Evolutionary conservation across 1,284 basidiomycete species (phyloP).

Genomic region (Cutaneotrichosporon mucoides): DNA sequence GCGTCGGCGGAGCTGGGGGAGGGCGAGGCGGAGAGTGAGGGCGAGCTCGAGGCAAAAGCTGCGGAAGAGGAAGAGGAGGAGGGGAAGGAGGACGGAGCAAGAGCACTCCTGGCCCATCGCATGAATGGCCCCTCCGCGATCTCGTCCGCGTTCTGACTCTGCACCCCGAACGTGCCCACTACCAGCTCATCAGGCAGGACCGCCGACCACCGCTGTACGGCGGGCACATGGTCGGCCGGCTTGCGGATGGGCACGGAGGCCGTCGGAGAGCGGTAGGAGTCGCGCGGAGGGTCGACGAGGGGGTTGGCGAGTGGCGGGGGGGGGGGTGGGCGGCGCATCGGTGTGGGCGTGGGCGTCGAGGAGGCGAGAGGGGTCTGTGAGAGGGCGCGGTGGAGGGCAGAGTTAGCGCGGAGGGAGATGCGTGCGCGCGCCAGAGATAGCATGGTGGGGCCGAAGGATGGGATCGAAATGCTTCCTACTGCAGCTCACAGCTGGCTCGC

Average conservation of each 20-base stretch:
- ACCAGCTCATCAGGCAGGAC: background rate
- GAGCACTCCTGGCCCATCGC: background rate
- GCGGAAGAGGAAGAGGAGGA: too few species aligned
- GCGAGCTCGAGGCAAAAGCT: too few species aligned
- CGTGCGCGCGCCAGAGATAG: too few species aligned
- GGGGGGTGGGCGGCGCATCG: background rate
- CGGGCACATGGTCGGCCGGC: background rate
- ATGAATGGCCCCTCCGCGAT: background rate
- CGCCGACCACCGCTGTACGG: slow-evolving; percentile 12
- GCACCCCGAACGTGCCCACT: slow-evolving; percentile 5
- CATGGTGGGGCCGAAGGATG: too few species aligned
- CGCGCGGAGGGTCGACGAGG: background rate
- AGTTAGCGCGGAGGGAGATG: too few species aligned
- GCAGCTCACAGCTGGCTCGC: too few species aligned
- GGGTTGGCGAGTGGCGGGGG: background rate
- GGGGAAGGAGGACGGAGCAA: too few species aligned
- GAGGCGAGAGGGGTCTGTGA: too few species aligned
- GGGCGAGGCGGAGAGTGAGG: too few species aligned
- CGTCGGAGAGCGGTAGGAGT: background rate
- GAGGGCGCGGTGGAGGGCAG: too few species aligned
- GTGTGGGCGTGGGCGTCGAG: too few species aligned
- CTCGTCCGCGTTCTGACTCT: background rate
- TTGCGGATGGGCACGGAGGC: slow-evolving; percentile 1
- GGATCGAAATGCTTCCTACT: too few species aligned
- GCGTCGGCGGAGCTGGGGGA: background rate